These are phyloP conservation scores for Calonectria pauciramosa DNA, from an alignment of 2,329 filamentous ascomycete genomes.

Conservation along the genomic window DNA sequence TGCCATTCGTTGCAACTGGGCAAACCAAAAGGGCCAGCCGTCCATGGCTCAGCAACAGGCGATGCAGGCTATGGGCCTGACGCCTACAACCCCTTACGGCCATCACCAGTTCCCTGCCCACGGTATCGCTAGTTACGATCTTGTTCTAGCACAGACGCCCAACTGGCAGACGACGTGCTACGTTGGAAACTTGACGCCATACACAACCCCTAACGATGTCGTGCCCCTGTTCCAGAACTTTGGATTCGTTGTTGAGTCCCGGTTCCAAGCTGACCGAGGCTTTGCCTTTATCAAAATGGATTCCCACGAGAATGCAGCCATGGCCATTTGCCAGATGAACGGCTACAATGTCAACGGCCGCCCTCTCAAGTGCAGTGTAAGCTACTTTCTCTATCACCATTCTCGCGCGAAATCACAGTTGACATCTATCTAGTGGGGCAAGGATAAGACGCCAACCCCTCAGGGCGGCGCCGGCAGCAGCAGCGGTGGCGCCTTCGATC, in stretches of 20 bases:
- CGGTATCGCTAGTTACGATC: constrained; percentile 96
- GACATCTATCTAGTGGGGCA: constrained; percentile 83
- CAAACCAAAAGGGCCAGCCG: constrained; percentile 99
- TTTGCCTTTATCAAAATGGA: constrained; percentile 99
- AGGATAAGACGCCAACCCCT: constrained; percentile 91
- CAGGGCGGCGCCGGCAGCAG: constrained; percentile 68
- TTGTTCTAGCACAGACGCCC: constrained; percentile 94
- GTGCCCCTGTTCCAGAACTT: constrained; percentile 99
- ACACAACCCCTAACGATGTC: constrained; percentile 96
- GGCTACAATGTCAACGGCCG: constrained; percentile 98
- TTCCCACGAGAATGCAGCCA: constrained; percentile 95
- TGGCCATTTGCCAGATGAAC: constrained; percentile 98
- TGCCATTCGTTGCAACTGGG: constrained; percentile 99
- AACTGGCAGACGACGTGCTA: constrained; percentile 99
- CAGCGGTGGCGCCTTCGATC: constrained; percentile 73
- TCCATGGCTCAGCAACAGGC: constrained; percentile 98
- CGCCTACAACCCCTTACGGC: constrained; percentile 94
- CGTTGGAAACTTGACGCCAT: constrained; percentile 96
- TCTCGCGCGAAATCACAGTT: constrained; percentile 28
- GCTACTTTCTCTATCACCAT: constrained; percentile 55
- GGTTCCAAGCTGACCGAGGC: constrained; percentile 96
- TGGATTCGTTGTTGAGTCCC: constrained; percentile 95
- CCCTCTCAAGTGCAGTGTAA: constrained; percentile 97
- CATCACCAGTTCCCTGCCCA: constrained; percentile 99
- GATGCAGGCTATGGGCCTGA: constrained; percentile 98